A percentile compares a stretch with the other conserved stretches of the same genome.
phyloP scores from a whole-genome alignment of 495 filamentous ascomycete genomes.

The Haplographium delicatum region DNA sequence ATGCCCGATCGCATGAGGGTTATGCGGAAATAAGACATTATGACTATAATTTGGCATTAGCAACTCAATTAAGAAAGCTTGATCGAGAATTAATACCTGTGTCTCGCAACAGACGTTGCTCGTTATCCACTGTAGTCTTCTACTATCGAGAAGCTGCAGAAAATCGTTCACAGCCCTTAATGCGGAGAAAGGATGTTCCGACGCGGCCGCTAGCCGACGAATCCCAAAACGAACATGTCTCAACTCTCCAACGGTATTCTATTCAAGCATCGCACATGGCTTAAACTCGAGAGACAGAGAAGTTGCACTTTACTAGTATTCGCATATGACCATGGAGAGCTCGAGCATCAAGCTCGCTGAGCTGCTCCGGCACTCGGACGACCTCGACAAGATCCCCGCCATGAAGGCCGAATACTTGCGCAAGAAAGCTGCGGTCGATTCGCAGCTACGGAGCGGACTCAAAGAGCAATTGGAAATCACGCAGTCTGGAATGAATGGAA shows the following conservation, averaged over 20 bases:
- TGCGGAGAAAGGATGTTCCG: constrained; percentile 1
- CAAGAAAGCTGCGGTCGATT: constrained; percentile 88
- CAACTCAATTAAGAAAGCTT: background rate
- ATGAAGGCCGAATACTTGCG: constrained; percentile 90
- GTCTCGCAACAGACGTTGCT: background rate
- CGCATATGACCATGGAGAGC: constrained; percentile 40
- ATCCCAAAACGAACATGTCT: constrained; percentile 3
- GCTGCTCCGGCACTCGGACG: constrained; percentile 67
- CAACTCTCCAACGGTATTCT: too few species aligned
- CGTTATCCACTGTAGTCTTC: constrained; percentile 1
- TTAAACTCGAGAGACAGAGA: constrained; percentile 4
- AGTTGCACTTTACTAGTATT: background rate
- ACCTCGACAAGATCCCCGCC: constrained; percentile 89
- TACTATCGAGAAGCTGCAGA: constrained; percentile 6
- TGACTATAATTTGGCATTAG: constrained; percentile 22
- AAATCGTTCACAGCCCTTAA: background rate
- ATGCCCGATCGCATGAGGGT: constrained; percentile 91
- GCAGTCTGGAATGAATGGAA: constrained; percentile 79
- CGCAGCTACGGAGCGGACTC: constrained; percentile 79
- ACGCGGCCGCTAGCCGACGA: background rate
- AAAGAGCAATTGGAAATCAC: constrained; percentile 88
- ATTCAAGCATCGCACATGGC: constrained; percentile 10
- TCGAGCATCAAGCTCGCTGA: constrained; percentile 66
- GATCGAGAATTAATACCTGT: constrained; percentile 6
- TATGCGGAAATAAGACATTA: constrained; percentile 91